phyloP scores from a whole-genome alignment of 2,329 filamentous ascomycete species.

The Eutypa lata region DNA sequence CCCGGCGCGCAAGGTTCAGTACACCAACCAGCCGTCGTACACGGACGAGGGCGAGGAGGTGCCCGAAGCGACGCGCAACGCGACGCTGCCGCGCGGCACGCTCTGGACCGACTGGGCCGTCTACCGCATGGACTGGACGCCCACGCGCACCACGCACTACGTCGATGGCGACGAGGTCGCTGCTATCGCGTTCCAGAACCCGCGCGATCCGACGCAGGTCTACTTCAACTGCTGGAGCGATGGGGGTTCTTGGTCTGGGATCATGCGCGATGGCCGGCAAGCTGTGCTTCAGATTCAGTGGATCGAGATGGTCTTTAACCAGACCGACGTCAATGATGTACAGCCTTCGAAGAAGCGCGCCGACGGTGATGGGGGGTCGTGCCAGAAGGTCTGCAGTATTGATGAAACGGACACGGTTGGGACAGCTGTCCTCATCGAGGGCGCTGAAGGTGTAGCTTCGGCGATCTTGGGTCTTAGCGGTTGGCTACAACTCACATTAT shows the following conservation, averaged over 20 bases:
- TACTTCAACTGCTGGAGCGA: constrained; percentile 62
- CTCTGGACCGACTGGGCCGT: constrained; percentile 55
- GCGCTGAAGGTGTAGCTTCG: neutral
- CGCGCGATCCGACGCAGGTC: constrained; percentile 46
- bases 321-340: constrained; percentile 17
- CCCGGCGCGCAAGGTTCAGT: constrained; percentile 42
- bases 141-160: constrained; percentile 52
- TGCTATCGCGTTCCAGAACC: constrained; percentile 52
- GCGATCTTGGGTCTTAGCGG: constrained; percentile 6
- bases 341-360: neutral
- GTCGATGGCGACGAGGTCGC: constrained; percentile 48
- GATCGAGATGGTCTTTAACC: constrained; percentile 59
- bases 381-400: constrained; percentile 30
- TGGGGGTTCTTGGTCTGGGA: constrained; percentile 56
- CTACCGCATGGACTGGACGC: constrained; percentile 60
- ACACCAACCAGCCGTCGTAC: constrained; percentile 60
- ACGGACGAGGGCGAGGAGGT: constrained; percentile 38
- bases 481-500: neutral
- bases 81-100: constrained; percentile 33
- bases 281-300: constrained; percentile 60
- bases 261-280: constrained; percentile 47
- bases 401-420: constrained; percentile 31
- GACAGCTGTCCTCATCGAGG: constrained; percentile 28
- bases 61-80: constrained; percentile 41
- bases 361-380: constrained; percentile 9